These are phyloP conservation scores for Trametes cubensis DNA, from an alignment of 768 basidiomycete species.

Conservation along the genomic window DNA sequence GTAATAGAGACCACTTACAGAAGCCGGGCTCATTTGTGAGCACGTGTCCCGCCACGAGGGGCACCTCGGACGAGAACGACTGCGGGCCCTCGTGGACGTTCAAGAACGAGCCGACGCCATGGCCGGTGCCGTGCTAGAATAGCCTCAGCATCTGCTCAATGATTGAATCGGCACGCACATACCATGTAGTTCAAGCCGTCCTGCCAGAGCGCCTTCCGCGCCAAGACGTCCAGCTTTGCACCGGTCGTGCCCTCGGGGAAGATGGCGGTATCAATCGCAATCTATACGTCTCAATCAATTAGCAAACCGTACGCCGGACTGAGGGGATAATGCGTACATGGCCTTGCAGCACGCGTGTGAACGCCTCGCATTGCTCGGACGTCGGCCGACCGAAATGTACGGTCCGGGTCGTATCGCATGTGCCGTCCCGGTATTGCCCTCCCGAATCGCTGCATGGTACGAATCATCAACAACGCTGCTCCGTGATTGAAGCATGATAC, in stretches of 20 bases:
- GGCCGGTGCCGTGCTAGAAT: slow-evolving; percentile 83
- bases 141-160: not conserved
- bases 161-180: slow-evolving; percentile 31
- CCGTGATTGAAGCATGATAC: slow-evolving; percentile 28
- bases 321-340: slow-evolving; percentile 63
- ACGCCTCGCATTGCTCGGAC: slow-evolving; percentile 86
- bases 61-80: slow-evolving; percentile 67
- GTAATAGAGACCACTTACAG: slow-evolving; percentile 52
- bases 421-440: slow-evolving; percentile 87
- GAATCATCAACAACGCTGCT: not conserved
- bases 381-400: slow-evolving; percentile 87
- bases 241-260: slow-evolving; percentile 93
- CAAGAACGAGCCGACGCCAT: slow-evolving; percentile 87
- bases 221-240: slow-evolving; percentile 80
- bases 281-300: slow-evolving; percentile 45
- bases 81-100: slow-evolving; percentile 86
- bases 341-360: slow-evolving; percentile 93
- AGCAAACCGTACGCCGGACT: slow-evolving; percentile 22
- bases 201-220: slow-evolving; percentile 86
- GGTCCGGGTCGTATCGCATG: slow-evolving; percentile 82
- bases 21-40: slow-evolving; percentile 95
- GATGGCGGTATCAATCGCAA: slow-evolving; percentile 86
- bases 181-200: slow-evolving; percentile 83
- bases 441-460: slow-evolving; percentile 76
- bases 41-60: slow-evolving; percentile 84